Conservation (phyloP, 805 yeast species). For the Spathaspora hagerdaliae region DNA sequence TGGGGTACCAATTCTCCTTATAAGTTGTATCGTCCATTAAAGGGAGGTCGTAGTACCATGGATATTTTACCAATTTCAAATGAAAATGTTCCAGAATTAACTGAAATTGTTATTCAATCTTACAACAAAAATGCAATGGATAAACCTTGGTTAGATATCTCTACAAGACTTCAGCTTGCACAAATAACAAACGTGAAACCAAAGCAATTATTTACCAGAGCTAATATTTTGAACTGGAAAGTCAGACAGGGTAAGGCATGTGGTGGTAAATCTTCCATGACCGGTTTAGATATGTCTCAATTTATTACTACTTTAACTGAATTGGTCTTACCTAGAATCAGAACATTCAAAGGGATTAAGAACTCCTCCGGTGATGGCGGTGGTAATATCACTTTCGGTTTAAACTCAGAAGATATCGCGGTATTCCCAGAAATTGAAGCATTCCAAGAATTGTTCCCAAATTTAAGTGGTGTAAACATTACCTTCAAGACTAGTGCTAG, state of each 20-base stretch:
- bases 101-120: conserved; percentile 68
- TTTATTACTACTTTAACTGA: conserved; percentile 85
- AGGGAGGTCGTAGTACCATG: conserved; percentile 69
- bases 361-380: conserved; percentile 74
- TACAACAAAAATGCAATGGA: conserved; percentile 70
- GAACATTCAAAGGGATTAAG: conserved; percentile 79
- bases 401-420: conserved; percentile 70
- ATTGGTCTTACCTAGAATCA: conserved; percentile 86
- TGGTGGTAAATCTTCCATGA: conserved; percentile 80
- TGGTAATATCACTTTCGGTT: conserved; percentile 85
- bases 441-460: conserved; percentile 86
- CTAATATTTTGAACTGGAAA: conserved; percentile 82
- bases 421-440: conserved; percentile 92
- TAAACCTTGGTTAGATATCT: conserved; percentile 66
- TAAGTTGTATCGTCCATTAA: conserved; percentile 79
- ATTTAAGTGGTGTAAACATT: conserved; percentile 79
- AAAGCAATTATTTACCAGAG: conserved; percentile 62
- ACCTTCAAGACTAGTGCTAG: conserved; percentile 86
- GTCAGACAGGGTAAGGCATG: conserved; percentile 83
- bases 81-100: conserved; percentile 68
- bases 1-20: conserved; percentile 91
- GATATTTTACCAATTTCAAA: conserved; percentile 66
- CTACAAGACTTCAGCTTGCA: conserved; percentile 76
- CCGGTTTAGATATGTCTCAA: conserved; percentile 81
- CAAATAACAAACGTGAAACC: conserved; percentile 95